Base-by-base conservation (phyloP, 805 yeast genomes). In the Metschnikowia orientalis region DNA sequence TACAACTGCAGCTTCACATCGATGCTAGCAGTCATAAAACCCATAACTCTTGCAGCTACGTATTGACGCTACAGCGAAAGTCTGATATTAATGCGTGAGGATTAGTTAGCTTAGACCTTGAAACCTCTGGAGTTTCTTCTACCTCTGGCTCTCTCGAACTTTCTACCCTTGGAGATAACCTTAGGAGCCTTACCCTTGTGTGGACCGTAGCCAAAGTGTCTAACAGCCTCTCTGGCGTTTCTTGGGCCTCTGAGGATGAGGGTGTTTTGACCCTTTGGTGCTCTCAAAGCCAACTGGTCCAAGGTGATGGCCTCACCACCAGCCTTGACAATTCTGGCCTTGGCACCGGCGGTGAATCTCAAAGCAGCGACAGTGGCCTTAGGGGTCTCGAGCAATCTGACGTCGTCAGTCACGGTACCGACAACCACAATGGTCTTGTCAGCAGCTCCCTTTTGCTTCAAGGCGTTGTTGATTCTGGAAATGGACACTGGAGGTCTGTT, bases 101-200 rank as follows among this genome's bases (percentile, higher is more conserved):
- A n/a, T n/a, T n/a, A n/a, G n/a, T n/a, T n/a, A 11, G 38, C 55
- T 87, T 90, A 92, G 76, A 92, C 99, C 85, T 92, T 92, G 98
- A 92, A 92, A 79, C 95, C 99, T 82, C 94, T 88, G 56, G 97
- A 89, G 71, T 78, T 82, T 79, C 99, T 81, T 75, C 83, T 94
- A 82, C 99, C 99, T 86, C 99, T 92, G 63, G 97, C 99, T 76
- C 92, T 88, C 82, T 92, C 98, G 82, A 92, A 92, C 79, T 92
- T 92, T 83, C 97, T 92, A 72, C 99, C 99, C 71, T 77, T 88
- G 49, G 97, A 90, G 64, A 73, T 61, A 72, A 92, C 81, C 79
- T 94, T 88, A 75, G 99, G 99, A 64, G 97, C 97, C 87, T 92
- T 92, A 77, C 79, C 75, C 81, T 87, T 87, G 94, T 92, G 98